Evolutionary conservation across 129 eudicot genomes (phyloP), one percentile per base, ranked within the genome.

Genomic region (Kitagawia praeruptora): DNA sequence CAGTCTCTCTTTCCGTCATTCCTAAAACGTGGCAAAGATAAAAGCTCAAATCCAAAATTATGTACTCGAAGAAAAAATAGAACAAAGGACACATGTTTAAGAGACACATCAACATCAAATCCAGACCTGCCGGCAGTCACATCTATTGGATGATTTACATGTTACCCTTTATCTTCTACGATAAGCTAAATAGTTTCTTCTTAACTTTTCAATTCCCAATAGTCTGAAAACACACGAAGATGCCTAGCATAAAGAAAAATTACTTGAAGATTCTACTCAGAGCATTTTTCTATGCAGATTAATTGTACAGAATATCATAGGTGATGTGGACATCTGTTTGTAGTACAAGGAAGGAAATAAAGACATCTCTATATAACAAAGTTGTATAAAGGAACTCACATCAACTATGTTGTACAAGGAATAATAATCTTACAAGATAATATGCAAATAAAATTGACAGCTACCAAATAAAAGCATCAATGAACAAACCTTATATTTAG

Each of bases 401-500:
- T 54, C 64, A 56, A 23, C 67, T 8, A 3, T 58, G 15, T n/a
- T 58, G 67, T n/a, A 58, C 69, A 61, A n/a, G 69, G 69, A 61
- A 61, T 61, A n/a, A n/a, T n/a, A n/a, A 8, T 61, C 37, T 21
- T 61, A 10, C 69, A 9, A 61, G 69, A 61, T n/a, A n/a, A 34
- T 34, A 34, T 34, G 2, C 37, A 34, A 5, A 40, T 40, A 56
- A 56, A 56, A 58, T 1, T 21, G 64, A 56, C 64, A 53, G 8
- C 64, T 56, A 56, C 64, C 64, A 39, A 21, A 71, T 23, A 5
- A 23, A 39, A 9, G 0, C 76, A 72, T 41, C 6, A 41, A 23
- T 11, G 2, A 6, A 21, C 76, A 42, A n/a, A 90, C 91, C 95
- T 90, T 87, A 75, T 86, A 87, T 72, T 87, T 87, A 0, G 82